Evolutionary conservation across 2,329 filamentous ascomycete species (phyloP).

Genomic region (Atkinsonella texensis): DNA sequence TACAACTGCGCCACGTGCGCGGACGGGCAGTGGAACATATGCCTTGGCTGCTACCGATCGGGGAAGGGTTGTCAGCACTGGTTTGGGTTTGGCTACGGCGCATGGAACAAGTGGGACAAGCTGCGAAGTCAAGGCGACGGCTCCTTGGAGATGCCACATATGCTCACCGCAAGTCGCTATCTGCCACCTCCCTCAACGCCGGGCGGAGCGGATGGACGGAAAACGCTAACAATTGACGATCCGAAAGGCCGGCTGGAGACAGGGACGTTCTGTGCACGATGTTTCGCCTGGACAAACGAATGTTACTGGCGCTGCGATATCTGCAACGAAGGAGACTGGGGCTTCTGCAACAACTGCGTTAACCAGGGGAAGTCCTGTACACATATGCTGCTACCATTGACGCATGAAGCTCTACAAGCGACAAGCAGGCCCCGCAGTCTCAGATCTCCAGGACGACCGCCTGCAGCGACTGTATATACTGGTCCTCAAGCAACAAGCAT

Average conservation of each 20-base stretch:
- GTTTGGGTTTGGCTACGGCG: constrained; percentile 74
- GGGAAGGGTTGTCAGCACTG: constrained; percentile 73
- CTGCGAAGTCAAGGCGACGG: constrained; percentile 26
- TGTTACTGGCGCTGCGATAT: constrained; percentile 83
- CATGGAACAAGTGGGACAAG: constrained; percentile 54
- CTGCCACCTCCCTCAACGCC: constrained; percentile 34
- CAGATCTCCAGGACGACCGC: constrained; percentile 31
- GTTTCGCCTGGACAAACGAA: constrained; percentile 59
- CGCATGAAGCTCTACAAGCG: constrained; percentile 38
- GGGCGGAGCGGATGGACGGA: constrained; percentile 41
- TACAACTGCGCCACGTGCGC: constrained; percentile 68
- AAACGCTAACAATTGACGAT: constrained; percentile 52
- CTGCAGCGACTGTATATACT: constrained; percentile 35
- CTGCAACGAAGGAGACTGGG: constrained; percentile 92
- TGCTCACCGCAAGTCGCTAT: constrained; percentile 47
- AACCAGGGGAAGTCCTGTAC: constrained; percentile 72
- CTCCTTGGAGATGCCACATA: constrained; percentile 39
- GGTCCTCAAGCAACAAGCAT: constrained; percentile 33
- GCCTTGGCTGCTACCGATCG: constrained; percentile 64
- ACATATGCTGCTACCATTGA: constrained; percentile 67
- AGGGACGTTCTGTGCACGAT: constrained; percentile 76
- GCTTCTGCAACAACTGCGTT: constrained; percentile 80
- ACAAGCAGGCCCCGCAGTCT: constrained; percentile 27
- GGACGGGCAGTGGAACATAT: constrained; percentile 65
- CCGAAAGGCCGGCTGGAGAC: constrained; percentile 57